Evolutionary conservation across 2,329 filamentous ascomycete genomes (phyloP).

Genomic region (Diaporthe batatas): DNA sequence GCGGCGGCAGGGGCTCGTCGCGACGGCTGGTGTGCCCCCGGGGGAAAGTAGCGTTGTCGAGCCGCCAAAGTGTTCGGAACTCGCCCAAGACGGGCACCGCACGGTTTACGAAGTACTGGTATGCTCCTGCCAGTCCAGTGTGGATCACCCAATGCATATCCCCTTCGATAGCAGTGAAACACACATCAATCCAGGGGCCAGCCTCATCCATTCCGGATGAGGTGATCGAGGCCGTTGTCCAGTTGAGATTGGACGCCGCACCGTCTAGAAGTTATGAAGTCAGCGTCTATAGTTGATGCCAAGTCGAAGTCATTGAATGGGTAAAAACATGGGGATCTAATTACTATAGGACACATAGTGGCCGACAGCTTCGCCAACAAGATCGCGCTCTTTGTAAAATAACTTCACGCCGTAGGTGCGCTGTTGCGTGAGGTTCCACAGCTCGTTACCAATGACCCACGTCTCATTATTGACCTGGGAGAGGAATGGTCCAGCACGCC

Average conservation of each 20-base stretch:
- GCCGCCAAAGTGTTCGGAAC: conserved; percentile 63
- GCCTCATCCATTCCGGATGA: conserved; percentile 50
- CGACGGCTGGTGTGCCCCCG: conserved; percentile 59
- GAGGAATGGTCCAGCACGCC: conserved; percentile 46
- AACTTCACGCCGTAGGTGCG: conserved; percentile 47
- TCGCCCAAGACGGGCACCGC: conserved; percentile 62
- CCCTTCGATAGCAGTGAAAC: conserved; percentile 60
- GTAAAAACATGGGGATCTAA: conserved; percentile 10
- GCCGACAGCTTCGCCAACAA: conserved; percentile 47
- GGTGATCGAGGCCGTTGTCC: conserved; percentile 60
- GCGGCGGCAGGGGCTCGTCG: conserved; percentile 58
- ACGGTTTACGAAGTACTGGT: conserved; percentile 67
- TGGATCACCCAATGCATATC: conserved; percentile 67
- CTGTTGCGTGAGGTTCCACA: conserved; percentile 49
- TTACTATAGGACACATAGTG: conserved; percentile 52
- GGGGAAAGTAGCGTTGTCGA: conserved; percentile 63
- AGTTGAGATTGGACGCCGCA: conserved; percentile 59
- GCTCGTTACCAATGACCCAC: conserved; percentile 46
- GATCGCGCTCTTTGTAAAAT: conserved; percentile 49
- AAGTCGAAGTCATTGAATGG: too few species aligned
- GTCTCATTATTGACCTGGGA: conserved; percentile 46
- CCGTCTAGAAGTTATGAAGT: conserved; percentile 53
- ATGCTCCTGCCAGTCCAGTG: conserved; percentile 61
- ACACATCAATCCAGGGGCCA: conserved; percentile 60
- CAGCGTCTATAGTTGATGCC: background rate